Conservation (phyloP, 352 stramenopile species). For the Phytophthora kernoviae region DNA sequence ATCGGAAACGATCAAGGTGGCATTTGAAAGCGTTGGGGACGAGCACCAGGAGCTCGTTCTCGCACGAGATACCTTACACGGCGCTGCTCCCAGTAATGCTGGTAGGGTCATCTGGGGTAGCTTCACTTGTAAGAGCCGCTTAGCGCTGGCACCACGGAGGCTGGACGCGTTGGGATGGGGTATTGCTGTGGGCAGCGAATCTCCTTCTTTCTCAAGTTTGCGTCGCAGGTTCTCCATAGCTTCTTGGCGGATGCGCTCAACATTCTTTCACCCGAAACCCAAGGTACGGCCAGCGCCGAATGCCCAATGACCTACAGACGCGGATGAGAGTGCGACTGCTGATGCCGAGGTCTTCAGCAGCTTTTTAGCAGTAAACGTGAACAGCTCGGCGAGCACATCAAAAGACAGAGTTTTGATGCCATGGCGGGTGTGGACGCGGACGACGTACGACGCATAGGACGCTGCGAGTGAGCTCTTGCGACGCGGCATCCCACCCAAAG, state of each 20-base stretch:
- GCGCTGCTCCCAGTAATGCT: slow-evolving; percentile 10
- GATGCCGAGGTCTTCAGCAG: slow-evolving; percentile 75
- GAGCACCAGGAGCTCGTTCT: slow-evolving; percentile 27
- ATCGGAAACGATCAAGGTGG: slow-evolving; percentile 30
- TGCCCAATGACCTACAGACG: slow-evolving; percentile 75
- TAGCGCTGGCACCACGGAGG: slow-evolving; percentile 71
- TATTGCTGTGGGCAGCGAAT: slow-evolving; percentile 36
- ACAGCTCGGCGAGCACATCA: slow-evolving; percentile 66
- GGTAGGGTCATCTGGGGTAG: slow-evolving; percentile 34
- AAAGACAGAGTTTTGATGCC: slow-evolving; percentile 84
- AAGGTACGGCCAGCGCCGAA: slow-evolving; percentile 80
- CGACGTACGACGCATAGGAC: slow-evolving; percentile 61
- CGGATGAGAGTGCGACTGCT: slow-evolving; percentile 80
- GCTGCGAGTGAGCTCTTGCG: slow-evolving; percentile 38
- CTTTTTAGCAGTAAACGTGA: slow-evolving; percentile 79
- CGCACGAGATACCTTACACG: slow-evolving; percentile 19
- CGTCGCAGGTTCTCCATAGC: slow-evolving; percentile 78
- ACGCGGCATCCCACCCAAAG: slow-evolving; percentile 13
- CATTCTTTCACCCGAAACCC: slow-evolving; percentile 85
- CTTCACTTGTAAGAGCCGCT: slow-evolving; percentile 74
- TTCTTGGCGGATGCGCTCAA: slow-evolving; percentile 76
- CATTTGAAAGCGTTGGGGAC: slow-evolving; percentile 25
- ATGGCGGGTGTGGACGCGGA: slow-evolving; percentile 66
- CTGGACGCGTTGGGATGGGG: slow-evolving; percentile 50
- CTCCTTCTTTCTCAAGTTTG: slow-evolving; percentile 61